Evolutionary conservation across 1,139 yeast species (phyloP), one percentile per base, ranked within the genome.

Genomic region (Pichia sp.): DNA sequence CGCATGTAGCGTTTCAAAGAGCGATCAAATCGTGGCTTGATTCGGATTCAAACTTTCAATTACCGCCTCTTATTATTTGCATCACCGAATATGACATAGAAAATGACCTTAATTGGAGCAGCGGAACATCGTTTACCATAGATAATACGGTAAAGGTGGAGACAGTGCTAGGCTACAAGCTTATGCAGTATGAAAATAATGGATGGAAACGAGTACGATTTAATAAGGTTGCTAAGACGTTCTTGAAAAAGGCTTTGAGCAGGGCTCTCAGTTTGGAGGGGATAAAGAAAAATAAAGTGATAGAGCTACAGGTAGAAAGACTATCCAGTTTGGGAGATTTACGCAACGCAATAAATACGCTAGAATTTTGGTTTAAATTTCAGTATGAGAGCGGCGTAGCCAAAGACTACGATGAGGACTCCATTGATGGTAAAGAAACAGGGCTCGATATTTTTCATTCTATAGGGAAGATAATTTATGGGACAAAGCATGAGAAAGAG

Each of bases 11-110:
- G 11, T 90, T 90, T 62, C 82, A 86, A 57, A 66, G 69, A 3
- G 71, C 83, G 0, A 58, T 92, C 2, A 61, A 71, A 16, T 74
- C 83, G 57, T 88, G 90, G 92, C 68, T 87, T 8, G 74, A 71
- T 58, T 61, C 72, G 1, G 72, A 72, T n/a, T 53, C 57, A 26
- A 66, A 60, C 5, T 57, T 62, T 30, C 63, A 58, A 0, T 64
- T 84, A 5, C 96, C 96, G 1, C 95, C 96, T 0, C 66, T 92
- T 51, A 82, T 92, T 0, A 67, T 93, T 2, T 81, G 92, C 54
- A 69, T 93, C 23, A 88, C 95, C 0, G 98, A 93, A 62, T 80
- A 87, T 57, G 96, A 89, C 58, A 72, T 80, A 32, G 74, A 72
- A 36, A 72, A 67, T 31, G 72, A 70, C 5, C 15, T 43, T 4